Conservation (phyloP, 1,284 basidiomycete genomes). For the Ustilago nuda region DNA sequence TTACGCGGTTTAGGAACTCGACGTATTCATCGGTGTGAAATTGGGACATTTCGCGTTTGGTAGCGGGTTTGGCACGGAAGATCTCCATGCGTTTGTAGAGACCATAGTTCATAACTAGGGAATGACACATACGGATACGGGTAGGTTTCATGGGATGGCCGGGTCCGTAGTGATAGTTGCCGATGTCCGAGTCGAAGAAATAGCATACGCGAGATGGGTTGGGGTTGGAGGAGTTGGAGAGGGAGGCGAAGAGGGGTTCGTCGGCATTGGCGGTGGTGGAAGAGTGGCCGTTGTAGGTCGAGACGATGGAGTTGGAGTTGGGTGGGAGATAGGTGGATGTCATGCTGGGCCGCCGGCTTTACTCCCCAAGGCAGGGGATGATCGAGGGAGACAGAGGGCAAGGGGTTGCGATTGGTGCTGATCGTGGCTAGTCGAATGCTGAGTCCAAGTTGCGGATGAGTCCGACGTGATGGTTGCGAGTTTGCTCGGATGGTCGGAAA, state of each 20-base stretch:
- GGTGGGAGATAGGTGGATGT: slow-evolving; percentile 49
- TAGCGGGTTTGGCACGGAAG: slow-evolving; percentile 93
- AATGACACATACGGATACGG: slow-evolving; percentile 98
- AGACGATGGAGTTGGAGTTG: slow-evolving; percentile 49
- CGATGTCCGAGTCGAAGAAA: slow-evolving; percentile 89
- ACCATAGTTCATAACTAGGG: slow-evolving; percentile 99
- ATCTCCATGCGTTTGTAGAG: slow-evolving; percentile 72
- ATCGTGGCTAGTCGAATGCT: too few species aligned
- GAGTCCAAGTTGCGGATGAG: too few species aligned
- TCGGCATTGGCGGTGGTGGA: slow-evolving; percentile 15
- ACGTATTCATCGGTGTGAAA: slow-evolving; percentile 95
- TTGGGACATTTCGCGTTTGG: slow-evolving; percentile 96
- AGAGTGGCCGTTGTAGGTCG: slow-evolving; percentile 34
- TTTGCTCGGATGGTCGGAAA: background rate
- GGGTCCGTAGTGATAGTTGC: slow-evolving; percentile 97
- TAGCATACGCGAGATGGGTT: slow-evolving; percentile 66
- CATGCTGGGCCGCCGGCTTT: slow-evolving; percentile 18
- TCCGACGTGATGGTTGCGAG: too few species aligned
- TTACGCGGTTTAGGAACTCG: slow-evolving; percentile 85
- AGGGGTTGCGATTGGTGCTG: background rate
- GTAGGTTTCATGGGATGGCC: slow-evolving; percentile 75
- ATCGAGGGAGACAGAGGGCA: background rate
- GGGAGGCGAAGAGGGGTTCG: slow-evolving; percentile 53
- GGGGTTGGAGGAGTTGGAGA: slow-evolving; percentile 45
- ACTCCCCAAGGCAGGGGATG: too few species aligned